Conservation (phyloP, 2,329 filamentous ascomycete species). For the Reticulascus tulasneorum region DNA sequence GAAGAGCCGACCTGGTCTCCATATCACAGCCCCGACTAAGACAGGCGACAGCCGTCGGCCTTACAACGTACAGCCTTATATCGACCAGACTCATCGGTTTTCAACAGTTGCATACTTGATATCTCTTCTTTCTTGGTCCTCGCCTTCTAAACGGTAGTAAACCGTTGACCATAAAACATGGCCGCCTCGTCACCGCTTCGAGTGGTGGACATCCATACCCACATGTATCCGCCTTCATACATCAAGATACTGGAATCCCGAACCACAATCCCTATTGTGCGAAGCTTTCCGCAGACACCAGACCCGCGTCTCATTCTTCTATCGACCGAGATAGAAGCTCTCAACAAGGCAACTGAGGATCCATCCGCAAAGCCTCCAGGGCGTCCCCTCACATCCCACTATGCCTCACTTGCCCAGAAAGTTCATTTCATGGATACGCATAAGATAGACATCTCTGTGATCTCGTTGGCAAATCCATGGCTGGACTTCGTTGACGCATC, state of each 20-base stretch:
- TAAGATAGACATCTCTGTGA: conserved; percentile 74
- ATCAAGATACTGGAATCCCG: conserved; percentile 57
- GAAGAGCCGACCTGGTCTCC: no score
- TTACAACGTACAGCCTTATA: no score
- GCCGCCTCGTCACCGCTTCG: conserved; percentile 26
- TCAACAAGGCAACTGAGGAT: conserved; percentile 50
- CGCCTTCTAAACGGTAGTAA: no score
- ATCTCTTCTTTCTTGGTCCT: no score
- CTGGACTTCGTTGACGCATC: conserved; percentile 70
- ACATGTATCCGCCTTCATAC: conserved; percentile 65
- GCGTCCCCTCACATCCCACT: conserved; percentile 78
- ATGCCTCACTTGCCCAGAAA: conserved; percentile 75
- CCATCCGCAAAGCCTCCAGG: conserved; percentile 60
- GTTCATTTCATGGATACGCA: conserved; percentile 85
- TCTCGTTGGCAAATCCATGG: conserved; percentile 92
- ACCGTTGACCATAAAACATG: conserved; percentile 28
- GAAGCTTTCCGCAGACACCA: conserved; percentile 53
- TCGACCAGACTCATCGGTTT: no score
- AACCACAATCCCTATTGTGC: conserved; percentile 64
- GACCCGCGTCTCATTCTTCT: conserved; percentile 66
- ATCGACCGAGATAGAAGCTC: conserved; percentile 41
- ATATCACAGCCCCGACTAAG: no score
- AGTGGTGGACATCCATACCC: conserved; percentile 65
- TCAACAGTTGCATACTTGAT: no score
- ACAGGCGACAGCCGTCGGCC: no score